Evolutionary conservation across 768 basidiomycete genomes (phyloP).

Genomic region (Clathrus columnatus): DNA sequence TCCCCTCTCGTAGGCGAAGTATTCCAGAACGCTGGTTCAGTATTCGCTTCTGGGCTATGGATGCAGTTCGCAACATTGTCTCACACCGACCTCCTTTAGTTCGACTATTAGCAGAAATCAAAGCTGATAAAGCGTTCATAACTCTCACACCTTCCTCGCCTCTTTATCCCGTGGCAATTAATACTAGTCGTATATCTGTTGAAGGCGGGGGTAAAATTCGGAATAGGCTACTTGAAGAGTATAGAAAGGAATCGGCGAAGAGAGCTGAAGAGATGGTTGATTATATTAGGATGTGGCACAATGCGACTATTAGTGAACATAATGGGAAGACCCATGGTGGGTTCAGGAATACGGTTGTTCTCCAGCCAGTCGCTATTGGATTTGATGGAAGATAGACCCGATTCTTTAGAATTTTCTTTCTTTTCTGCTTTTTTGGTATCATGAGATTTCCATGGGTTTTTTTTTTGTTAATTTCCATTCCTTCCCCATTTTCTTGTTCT

Average conservation of each 20-base stretch:
- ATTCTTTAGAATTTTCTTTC: too few relatives aligned
- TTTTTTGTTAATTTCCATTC: too few relatives aligned
- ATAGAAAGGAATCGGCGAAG: background rate
- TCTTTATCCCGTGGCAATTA: background rate
- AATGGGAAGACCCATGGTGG: too few relatives aligned
- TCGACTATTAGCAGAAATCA: background rate
- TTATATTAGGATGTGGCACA: background rate
- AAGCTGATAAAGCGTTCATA: constrained; percentile 1
- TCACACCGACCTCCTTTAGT: constrained; percentile 6
- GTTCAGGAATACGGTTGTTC: background rate
- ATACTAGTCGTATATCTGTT: background rate
- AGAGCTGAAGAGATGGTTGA: constrained; percentile 2
- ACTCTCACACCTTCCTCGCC: constrained; percentile 1
- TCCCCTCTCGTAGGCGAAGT: background rate
- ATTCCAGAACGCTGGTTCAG: constrained; percentile 8
- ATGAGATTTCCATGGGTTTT: too few relatives aligned
- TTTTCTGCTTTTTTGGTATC: too few relatives aligned
- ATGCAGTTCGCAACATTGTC: constrained; percentile 1
- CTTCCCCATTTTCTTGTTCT: too few relatives aligned
- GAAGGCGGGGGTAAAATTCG: background rate
- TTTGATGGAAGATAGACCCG: background rate
- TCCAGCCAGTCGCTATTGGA: background rate
- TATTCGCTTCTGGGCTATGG: constrained; percentile 9
- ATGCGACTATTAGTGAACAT: background rate
- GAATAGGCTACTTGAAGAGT: background rate